Conservation (phyloP, 2,329 filamentous ascomycete genomes). For the Colletotrichum sp. region DNA sequence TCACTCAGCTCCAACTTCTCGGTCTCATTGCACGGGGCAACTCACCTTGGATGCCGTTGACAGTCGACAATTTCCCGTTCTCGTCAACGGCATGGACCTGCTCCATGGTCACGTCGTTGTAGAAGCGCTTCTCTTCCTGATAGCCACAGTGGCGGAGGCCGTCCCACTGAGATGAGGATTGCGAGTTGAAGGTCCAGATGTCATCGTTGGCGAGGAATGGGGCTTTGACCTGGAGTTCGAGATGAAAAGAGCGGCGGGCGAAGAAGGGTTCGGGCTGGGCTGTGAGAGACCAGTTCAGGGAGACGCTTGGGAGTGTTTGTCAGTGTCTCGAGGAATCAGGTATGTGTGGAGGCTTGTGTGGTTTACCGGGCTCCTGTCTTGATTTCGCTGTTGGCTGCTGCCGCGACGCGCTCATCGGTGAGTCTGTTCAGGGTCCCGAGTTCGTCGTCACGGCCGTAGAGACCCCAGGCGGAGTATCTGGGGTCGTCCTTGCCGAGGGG, state of each 20-base stretch:
- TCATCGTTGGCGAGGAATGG: constrained; percentile 37
- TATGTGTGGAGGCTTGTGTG: not conserved
- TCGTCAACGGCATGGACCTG: constrained; percentile 54
- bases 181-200: constrained; percentile 37
- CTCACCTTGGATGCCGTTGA: constrained; percentile 22
- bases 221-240: constrained; percentile 31
- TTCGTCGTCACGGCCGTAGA: constrained; percentile 62
- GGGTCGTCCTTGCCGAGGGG: constrained; percentile 52
- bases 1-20: not conserved
- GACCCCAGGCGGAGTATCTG: constrained; percentile 47
- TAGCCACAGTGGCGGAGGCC: constrained; percentile 43
- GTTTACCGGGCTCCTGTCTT: constrained; percentile 54
- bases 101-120: constrained; percentile 32
- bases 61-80: constrained; percentile 25
- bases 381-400: constrained; percentile 57
- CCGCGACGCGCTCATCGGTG: constrained; percentile 56
- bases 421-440: constrained; percentile 67
- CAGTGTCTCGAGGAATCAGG: not conserved
- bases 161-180: constrained; percentile 45
- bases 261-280: constrained; percentile 38
- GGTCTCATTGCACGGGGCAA: too few species aligned
- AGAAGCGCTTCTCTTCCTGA: constrained; percentile 38
- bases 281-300: constrained; percentile 38
- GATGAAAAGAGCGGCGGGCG: constrained; percentile 31
- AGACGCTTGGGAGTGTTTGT: constrained; percentile 25